Evolutionary conservation across 192 early-diverging fungal genomes (phyloP).

Genomic region (Dissophora ornata): DNA sequence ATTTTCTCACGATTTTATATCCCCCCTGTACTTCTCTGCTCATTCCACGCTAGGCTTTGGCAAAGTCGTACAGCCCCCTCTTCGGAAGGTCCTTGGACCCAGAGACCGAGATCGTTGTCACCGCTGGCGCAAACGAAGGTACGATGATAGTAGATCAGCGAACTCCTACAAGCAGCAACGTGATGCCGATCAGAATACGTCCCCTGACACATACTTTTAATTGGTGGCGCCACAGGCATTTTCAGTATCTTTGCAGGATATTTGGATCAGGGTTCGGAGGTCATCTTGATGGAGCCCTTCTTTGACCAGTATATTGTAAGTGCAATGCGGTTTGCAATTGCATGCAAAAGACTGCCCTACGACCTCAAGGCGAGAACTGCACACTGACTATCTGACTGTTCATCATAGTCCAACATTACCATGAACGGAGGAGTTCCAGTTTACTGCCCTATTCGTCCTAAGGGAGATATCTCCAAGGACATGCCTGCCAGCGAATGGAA

Average conservation of each 20-base stretch:
- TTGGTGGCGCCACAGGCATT: no score
- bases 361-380: not conserved
- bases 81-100: slow-evolving; percentile 78
- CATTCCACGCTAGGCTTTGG: slow-evolving; percentile 64
- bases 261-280: slow-evolving; percentile 85
- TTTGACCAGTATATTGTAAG: slow-evolving; percentile 93
- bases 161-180: not conserved
- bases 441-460: slow-evolving; percentile 80
- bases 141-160: slow-evolving; percentile 1
- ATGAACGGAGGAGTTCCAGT: slow-evolving; percentile 91
- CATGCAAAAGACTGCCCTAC: no score
- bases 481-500: slow-evolving; percentile 87
- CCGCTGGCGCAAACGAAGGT: slow-evolving; percentile 92
- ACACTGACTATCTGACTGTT: not conserved
- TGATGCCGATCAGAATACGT: no score
- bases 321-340: not conserved
- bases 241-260: slow-evolving; percentile 86
- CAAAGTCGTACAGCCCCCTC: slow-evolving; percentile 77
- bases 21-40: not conserved
- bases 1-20: slow-evolving; percentile 11
- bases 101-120: slow-evolving; percentile 85
- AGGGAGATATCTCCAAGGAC: slow-evolving; percentile 55
- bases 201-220: no score
- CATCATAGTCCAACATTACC: slow-evolving; percentile 72
- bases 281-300: slow-evolving; percentile 95